Evolutionary conservation across 139 green algal species (phyloP), one percentile per base, ranked within the genome.

Genomic region (Chlamydomonas incerta): DNA sequence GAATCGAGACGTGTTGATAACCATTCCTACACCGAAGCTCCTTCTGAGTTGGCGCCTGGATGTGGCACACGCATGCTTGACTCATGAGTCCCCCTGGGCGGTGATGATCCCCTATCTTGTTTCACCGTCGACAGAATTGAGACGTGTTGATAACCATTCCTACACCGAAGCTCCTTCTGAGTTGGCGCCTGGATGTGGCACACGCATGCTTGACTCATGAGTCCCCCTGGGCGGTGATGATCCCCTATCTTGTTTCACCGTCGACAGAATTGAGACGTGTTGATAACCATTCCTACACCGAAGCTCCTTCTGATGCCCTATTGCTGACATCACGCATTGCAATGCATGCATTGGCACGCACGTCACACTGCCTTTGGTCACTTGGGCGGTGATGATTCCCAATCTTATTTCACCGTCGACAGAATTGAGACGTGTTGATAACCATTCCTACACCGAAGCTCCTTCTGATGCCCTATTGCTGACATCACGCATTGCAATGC

Each of bases 81-180:
- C 41, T 5, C 41, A 50, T 50, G 41, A 13, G 41, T n/a, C n/a
- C n/a, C n/a, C n/a, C n/a, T n/a, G n/a, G n/a, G n/a, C n/a, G n/a
- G 29, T 65, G 72, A 79, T 65, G 72, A 79, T 5, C 37, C 10
- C 29, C n/a, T 0, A 21, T 34, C 6, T 52, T 34, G 68, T 80
- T 80, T 80, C 72, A 80, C 72, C 72, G 72, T 80, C 72, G 72
- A 68, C 72, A 68, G 72, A 80, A 14, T 57, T n/a, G 33, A 67
- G 72, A 68, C 72, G 72, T 80, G 72, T 52, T 68, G 72, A 80
- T 31, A 67, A 67, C 21, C 29, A 34, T 14, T 52, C 34, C 72
- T 80, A 80, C 52, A 79, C 72, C 72, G 31, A 80, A 80, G 52
- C 52, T 79, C 72, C 72, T 50, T 80, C 72, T 80, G 72, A 80